phyloP scores from a whole-genome alignment of 2,329 filamentous ascomycete genomes.

The Neofusicoccum ribis region DNA sequence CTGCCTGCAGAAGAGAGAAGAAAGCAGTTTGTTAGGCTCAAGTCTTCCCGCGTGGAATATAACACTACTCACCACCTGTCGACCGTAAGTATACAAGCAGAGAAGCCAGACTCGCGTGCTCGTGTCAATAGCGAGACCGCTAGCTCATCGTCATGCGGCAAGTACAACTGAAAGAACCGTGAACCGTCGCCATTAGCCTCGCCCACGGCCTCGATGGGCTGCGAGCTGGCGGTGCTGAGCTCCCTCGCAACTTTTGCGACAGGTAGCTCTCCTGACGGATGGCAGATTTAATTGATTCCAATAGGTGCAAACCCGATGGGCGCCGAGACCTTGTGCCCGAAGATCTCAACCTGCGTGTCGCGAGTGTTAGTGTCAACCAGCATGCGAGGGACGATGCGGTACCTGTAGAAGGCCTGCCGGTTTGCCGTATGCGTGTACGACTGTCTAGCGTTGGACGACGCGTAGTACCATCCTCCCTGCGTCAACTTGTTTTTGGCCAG shows the following conservation, averaged over 20 bases:
- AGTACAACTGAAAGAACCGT: constrained; percentile 65
- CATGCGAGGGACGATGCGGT: constrained; percentile 62
- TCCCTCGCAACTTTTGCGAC: constrained; percentile 63
- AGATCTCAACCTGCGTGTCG: constrained; percentile 59
- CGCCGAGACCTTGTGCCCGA: constrained; percentile 59
- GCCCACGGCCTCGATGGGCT: constrained; percentile 59
- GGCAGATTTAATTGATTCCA: constrained; percentile 67
- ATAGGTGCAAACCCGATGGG: constrained; percentile 66
- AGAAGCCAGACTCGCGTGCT: constrained; percentile 56
- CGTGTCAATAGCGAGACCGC: constrained; percentile 58
- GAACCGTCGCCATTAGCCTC: constrained; percentile 53
- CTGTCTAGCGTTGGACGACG: constrained; percentile 58
- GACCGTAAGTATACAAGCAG: constrained; percentile 60
- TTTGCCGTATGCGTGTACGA: constrained; percentile 58
- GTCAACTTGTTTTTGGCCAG: constrained; percentile 58
- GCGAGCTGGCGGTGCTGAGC: constrained; percentile 59
- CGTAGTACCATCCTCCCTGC: constrained; percentile 60
- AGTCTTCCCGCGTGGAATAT: not conserved
- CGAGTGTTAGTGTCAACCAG: constrained; percentile 62
- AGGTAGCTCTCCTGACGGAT: constrained; percentile 58
- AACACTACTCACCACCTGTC: constrained; percentile 55
- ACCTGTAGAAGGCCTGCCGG: constrained; percentile 64
- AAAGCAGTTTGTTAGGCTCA: not conserved
- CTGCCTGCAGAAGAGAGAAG: constrained; percentile 32
- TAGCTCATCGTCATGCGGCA: constrained; percentile 63